Conservation (phyloP, 2,329 filamentous ascomycete genomes). For the Paracamarosporium sp. region DNA sequence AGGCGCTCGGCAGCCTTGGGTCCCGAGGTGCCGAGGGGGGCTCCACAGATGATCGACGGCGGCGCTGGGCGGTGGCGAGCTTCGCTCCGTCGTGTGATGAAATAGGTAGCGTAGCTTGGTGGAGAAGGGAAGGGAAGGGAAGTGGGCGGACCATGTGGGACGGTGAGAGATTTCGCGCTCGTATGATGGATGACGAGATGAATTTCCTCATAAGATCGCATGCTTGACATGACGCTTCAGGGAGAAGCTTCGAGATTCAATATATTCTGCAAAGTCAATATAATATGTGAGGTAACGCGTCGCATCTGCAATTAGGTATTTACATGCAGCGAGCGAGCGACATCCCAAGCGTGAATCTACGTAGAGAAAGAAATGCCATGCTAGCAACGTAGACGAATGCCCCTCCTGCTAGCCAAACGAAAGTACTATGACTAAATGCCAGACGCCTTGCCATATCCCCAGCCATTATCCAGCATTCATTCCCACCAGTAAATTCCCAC, state of each 20-base stretch:
- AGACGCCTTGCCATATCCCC: conserved; percentile 3
- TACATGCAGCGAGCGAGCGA: conserved; percentile 11
- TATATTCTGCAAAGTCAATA: neutral
- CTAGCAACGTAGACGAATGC: conserved; percentile 7
- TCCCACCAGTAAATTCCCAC: neutral
- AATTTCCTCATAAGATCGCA: too few species aligned
- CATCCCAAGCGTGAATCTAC: neutral
- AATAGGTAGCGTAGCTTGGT: neutral
- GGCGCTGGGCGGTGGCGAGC: neutral
- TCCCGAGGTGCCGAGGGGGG: neutral
- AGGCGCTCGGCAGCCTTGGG: neutral
- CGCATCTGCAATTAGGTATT: neutral
- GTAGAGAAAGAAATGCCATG: conserved; percentile 14
- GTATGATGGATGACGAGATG: neutral
- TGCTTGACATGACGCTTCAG: neutral
- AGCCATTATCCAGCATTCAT: neutral
- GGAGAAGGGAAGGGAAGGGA: neutral
- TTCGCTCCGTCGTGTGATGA: neutral
- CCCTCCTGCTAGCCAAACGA: conserved; percentile 8
- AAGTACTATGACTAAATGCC: conserved; percentile 3
- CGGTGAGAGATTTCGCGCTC: neutral
- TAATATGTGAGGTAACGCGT: neutral
- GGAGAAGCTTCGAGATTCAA: too few species aligned
- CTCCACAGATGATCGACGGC: neutral
- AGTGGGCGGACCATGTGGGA: too few species aligned